Percentiles rank a stretch among this genome's conserved stretches.
These are phyloP conservation scores for Pseudopyricularia javanii DNA, from an alignment of 2,329 filamentous ascomycete genomes.

Conservation along the genomic window DNA sequence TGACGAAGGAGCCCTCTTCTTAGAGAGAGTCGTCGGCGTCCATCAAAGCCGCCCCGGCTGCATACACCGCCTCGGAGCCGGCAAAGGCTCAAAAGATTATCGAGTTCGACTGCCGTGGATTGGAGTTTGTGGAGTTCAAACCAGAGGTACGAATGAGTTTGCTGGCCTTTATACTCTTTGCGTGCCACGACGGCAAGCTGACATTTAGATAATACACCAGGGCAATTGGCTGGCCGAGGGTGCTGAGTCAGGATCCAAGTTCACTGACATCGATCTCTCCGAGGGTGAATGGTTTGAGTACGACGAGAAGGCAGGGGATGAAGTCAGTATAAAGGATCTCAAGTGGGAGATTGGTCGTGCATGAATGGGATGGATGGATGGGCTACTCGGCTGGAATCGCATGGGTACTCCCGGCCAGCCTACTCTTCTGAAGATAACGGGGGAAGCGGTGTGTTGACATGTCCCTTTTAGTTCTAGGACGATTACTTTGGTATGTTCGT, in stretches of 20 bases:
- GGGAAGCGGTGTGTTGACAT: not conserved
- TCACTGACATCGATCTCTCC: slow-evolving; percentile 65
- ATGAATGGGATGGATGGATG: slow-evolving; percentile 25
- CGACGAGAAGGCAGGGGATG: slow-evolving; percentile 82
- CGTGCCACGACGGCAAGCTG: too few species aligned
- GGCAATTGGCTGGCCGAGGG: slow-evolving; percentile 86
- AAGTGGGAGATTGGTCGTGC: slow-evolving; percentile 74
- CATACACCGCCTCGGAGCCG: slow-evolving; percentile 61
- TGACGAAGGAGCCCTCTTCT: too few species aligned
- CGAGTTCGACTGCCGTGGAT: slow-evolving; percentile 83
- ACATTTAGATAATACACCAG: slow-evolving; percentile 32
- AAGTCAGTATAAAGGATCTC: slow-evolving; percentile 84
- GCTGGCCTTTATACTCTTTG: not conserved
- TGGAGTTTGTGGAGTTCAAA: slow-evolving; percentile 86
- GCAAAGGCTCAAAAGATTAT: slow-evolving; percentile 69
- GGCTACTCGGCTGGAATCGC: not conserved
- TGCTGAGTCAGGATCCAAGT: slow-evolving; percentile 67
- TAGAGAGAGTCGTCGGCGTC: slow-evolving; percentile 77
- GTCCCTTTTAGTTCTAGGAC: too few species aligned
- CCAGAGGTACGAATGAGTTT: slow-evolving; percentile 71
- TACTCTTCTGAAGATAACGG: not conserved
- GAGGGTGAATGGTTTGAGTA: slow-evolving; percentile 99
- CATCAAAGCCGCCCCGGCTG: slow-evolving; percentile 60
- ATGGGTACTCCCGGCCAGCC: not conserved
- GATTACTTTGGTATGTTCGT: too few species aligned